These are phyloP conservation scores for Plantago coronopus DNA, from an alignment of 305 asterid genomes.

Conservation along the genomic window DNA sequence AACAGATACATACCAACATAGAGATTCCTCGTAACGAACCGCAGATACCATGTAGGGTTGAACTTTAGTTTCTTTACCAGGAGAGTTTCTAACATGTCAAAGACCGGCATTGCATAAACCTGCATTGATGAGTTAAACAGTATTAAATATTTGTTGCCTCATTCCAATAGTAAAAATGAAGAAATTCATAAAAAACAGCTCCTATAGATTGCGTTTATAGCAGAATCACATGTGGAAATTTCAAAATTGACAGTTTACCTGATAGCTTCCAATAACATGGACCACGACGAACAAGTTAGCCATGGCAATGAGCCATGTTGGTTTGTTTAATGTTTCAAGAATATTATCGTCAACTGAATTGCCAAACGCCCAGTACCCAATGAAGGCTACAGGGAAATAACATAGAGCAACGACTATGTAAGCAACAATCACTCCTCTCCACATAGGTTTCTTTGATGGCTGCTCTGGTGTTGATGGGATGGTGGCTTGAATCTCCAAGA, in stretches of 20 bases:
- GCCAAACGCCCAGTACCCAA: conserved; percentile 59
- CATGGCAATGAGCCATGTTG: conserved; percentile 70
- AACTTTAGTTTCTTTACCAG: conserved; percentile 63
- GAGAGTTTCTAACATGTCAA: conserved; percentile 83
- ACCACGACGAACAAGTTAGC: conserved; percentile 77
- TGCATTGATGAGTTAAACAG: conserved; percentile 22
- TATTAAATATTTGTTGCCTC: not conserved
- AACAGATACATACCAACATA: conserved; percentile 56
- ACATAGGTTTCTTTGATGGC: conserved; percentile 68
- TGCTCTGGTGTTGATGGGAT: conserved; percentile 65
- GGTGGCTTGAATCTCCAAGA: conserved; percentile 68
- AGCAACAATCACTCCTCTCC: conserved; percentile 68
- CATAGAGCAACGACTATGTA: conserved; percentile 62
- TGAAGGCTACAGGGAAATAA: conserved; percentile 70
- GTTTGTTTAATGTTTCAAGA: conserved; percentile 39
- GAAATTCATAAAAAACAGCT: not conserved
- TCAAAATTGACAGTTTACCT: conserved; percentile 31
- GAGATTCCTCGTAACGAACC: conserved; percentile 51
- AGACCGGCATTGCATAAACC: conserved; percentile 90
- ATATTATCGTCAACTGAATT: conserved; percentile 46
- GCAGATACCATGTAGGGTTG: conserved; percentile 55
- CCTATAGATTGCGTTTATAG: not conserved
- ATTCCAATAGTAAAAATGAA: not conserved
- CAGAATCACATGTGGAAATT: not conserved
- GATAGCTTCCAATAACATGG: conserved; percentile 82